Base-by-base conservation (phyloP, 2,329 filamentous ascomycete species). In the Endocalyx cinctus region DNA sequence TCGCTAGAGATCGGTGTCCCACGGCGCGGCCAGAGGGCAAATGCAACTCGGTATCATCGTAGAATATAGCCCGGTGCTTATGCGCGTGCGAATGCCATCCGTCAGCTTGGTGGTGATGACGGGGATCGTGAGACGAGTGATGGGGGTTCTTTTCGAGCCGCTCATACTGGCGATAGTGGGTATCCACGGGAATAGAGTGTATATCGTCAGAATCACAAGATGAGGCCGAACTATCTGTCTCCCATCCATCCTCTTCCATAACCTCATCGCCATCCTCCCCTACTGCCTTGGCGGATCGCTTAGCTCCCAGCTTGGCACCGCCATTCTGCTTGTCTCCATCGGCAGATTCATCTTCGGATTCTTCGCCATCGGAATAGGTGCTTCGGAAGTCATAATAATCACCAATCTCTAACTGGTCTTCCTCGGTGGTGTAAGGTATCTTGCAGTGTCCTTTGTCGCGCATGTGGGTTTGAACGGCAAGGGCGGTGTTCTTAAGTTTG, bases 341-440 rank as follows among this genome's bases (percentile, higher is more conserved):
- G 4, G 60, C 59, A 4, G 55, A 55, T 20, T 61, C 70, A 15
- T 80, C 77, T 5, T 77, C 75, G 2, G 75, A 77, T 2, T 79
- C 74, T 12, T 76, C 85, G 10, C 72, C 78, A 51, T 97, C 92
- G 0, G 88, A 92, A 59, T 98, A 98, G 2, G 92, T 95, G 63
- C 85, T 86, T 45, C 86, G 77, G 72, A 98, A 98, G 57, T 98
- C 92, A 62, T 98, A 98, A 60, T 87, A 96, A 45, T 97, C 87
- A 36, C 92, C 92, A 52, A 98, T 87, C 35, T 94, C 87, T 18
- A 97, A 74, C 65, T 96, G 87, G 54, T 97, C 88, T 22, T 84
- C 82, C 55, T 96, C 87, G 0, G 81, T 83, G 32, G 82, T 80
- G 59, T 90, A 98, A 0, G 87, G 89, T 48, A 98, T 94, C 75